Evolutionary conservation across 2,329 filamentous ascomycete species (phyloP).

Genomic region (Epichloe elymi): DNA sequence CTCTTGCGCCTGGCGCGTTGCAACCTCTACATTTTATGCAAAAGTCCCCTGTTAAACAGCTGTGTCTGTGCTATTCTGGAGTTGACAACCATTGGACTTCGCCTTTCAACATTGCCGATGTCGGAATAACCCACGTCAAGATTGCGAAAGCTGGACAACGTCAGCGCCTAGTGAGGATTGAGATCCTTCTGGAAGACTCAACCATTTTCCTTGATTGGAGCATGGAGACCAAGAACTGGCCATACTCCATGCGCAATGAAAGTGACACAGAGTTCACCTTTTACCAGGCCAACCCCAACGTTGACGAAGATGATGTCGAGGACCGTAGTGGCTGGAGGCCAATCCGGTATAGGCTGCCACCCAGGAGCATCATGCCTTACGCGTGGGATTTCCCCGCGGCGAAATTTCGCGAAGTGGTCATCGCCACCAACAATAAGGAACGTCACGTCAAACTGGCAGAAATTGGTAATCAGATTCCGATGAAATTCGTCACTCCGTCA

Average conservation of each 20-base stretch:
- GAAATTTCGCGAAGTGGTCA: constrained; percentile 87
- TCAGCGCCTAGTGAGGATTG: constrained; percentile 75
- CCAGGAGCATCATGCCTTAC: constrained; percentile 97
- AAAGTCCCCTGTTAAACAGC: constrained; percentile 68
- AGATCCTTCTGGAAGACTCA: constrained; percentile 82
- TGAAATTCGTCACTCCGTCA: constrained; percentile 64
- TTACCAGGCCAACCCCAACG: constrained; percentile 84
- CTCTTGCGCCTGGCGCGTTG: constrained; percentile 62
- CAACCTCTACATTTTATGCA: constrained; percentile 84
- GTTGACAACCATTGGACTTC: constrained; percentile 97
- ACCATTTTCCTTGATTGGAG: constrained; percentile 89
- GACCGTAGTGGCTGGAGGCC: constrained; percentile 84
- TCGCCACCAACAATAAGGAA: constrained; percentile 43
- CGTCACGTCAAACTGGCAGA: constrained; percentile 89
- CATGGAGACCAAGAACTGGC: constrained; percentile 89
- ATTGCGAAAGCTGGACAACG: constrained; percentile 80
- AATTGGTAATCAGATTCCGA: constrained; percentile 89
- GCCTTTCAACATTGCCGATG: constrained; percentile 91
- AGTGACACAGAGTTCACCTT: constrained; percentile 95
- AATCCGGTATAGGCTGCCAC: constrained; percentile 84
- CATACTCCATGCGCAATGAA: constrained; percentile 96
- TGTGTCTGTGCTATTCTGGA: constrained; percentile 85
- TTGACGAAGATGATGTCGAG: constrained; percentile 78
- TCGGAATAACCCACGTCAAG: constrained; percentile 88
- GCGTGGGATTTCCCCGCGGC: constrained; percentile 98